A percentile compares a stretch with the other conserved stretches of the same genome.
Conservation (phyloP, 2,329 filamentous ascomycete genomes). For the Epicoccum nigrum region DNA sequence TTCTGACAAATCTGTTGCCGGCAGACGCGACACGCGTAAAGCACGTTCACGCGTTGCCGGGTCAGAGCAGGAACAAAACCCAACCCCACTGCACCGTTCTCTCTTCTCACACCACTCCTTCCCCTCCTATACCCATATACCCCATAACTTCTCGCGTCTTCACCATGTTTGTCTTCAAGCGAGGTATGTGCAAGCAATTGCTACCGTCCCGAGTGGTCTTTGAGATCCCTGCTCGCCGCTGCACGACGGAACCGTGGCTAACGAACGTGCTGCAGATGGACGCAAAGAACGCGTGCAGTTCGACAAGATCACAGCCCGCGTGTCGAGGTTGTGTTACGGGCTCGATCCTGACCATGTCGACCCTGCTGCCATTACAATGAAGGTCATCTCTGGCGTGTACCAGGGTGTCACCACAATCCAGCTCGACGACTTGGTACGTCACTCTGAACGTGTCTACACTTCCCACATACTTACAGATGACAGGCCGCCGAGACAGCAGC, state of each 20-base stretch:
- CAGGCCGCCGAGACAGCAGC: slow-evolving; percentile 98
- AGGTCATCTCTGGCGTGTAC: slow-evolving; percentile 99
- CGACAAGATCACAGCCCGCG: slow-evolving; percentile 99
- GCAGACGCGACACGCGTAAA: slow-evolving; percentile 30
- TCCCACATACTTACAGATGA: slow-evolving; percentile 21
- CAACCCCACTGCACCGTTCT: slow-evolving; percentile 29
- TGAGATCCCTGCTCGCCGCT: slow-evolving; percentile 17
- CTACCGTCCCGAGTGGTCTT: slow-evolving; percentile 17
- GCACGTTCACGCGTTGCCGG: slow-evolving; percentile 31
- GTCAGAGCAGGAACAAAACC: slow-evolving; percentile 32
- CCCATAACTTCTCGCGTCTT: slow-evolving; percentile 28
- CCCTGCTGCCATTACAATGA: slow-evolving; percentile 96
- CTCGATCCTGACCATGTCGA: slow-evolving; percentile 96
- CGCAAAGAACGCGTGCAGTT: slow-evolving; percentile 99
- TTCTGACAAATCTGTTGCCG: slow-evolving; percentile 18
- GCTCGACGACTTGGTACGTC: slow-evolving; percentile 89
- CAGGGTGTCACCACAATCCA: slow-evolving; percentile 96
- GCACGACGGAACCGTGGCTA: slow-evolving; percentile 34
- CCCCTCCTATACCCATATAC: slow-evolving; percentile 37
- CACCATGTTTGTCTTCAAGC: slow-evolving; percentile 52
- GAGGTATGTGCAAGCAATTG: slow-evolving; percentile 42
- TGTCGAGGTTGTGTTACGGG: slow-evolving; percentile 96
- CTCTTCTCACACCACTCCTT: slow-evolving; percentile 26
- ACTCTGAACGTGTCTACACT: slow-evolving; percentile 21
- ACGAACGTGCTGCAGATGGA: slow-evolving; percentile 69